Evolutionary conservation across 352 stramenopile species (phyloP), one percentile per base, ranked within the genome.

Genomic region (Phytophthora pseudosyringae): DNA sequence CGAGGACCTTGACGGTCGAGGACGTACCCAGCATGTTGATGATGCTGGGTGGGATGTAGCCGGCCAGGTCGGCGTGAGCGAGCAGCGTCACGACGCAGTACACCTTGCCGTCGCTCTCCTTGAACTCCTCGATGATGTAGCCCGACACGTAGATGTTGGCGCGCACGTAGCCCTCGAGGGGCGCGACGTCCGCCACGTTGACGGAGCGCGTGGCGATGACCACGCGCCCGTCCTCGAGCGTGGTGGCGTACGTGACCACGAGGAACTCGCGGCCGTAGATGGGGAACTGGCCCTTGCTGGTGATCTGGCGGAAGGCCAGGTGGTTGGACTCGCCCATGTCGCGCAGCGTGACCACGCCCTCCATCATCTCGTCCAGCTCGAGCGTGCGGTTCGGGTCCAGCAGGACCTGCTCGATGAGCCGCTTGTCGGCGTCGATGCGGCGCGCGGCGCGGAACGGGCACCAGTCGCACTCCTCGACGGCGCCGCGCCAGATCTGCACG

Each of bases 1-100:
- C 67, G n/a, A 93, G 76, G 40, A 91, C 81, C 72, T 93, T 90
- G 59, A 90, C 78, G 2, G 85, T 93, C n/a, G 85, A 82, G 5
- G 85, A 93, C 64, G 85, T 93, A 64, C 85, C 85, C 47, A 93
- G 81, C 82, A 90, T 89, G 76, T 93, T 94, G 69, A 93, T 82
- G 51, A 94, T 76, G 50, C 74, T 82, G 21, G 86, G 74, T 28
- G 86, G 86, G 59, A 94, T 91, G 69, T 86, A 93, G n/a, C 86
- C 86, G 8, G 79, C 65, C 47, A 94, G 67, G 48, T 94, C 85
- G 49, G 81, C 83, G 65, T 94, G 86, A 26, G 83, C 86, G 4
- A 94, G 54, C 36, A 94, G 80, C 18, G 80, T 92, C 49, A 93
- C 84, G 43, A 90, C 59, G 59, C 83, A 93, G 69, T 79, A 88